phyloP scores from a whole-genome alignment of 2,329 filamentous ascomycete genomes.

The Aspergillus puulaauensis region DNA sequence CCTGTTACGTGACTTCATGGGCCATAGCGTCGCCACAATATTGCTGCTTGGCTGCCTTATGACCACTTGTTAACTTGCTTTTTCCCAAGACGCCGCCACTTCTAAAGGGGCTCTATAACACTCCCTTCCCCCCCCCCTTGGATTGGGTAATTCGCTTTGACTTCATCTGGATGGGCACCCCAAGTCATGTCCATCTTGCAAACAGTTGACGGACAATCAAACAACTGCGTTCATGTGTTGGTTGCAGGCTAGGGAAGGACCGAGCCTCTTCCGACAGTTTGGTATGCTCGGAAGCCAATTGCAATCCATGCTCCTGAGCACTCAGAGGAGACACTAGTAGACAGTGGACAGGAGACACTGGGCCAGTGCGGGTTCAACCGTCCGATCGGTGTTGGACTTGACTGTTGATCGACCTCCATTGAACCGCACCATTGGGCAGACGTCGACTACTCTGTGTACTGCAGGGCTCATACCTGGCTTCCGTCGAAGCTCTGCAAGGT shows the following conservation, averaged over 20 bases:
- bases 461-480: not conserved
- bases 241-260: not conserved
- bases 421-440: too few species aligned
- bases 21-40: constrained; percentile 10
- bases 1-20: not conserved
- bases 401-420: too few species aligned
- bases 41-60: constrained; percentile 2
- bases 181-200: not conserved
- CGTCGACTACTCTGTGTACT: not conserved
- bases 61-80: not conserved
- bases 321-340: too few species aligned
- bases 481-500: not conserved
- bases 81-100: not conserved
- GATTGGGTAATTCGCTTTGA: not conserved
- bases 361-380: too few species aligned
- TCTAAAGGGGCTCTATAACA: not conserved
- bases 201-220: not conserved
- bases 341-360: too few species aligned
- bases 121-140: not conserved
- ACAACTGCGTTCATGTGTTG: not conserved
- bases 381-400: too few species aligned
- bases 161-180: not conserved
- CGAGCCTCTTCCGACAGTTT: not conserved
- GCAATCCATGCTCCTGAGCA: too few species aligned
- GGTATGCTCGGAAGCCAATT: not conserved